phyloP scores from a whole-genome alignment of 352 stramenopile genomes.

The Peronosclerospora sorghi region DNA sequence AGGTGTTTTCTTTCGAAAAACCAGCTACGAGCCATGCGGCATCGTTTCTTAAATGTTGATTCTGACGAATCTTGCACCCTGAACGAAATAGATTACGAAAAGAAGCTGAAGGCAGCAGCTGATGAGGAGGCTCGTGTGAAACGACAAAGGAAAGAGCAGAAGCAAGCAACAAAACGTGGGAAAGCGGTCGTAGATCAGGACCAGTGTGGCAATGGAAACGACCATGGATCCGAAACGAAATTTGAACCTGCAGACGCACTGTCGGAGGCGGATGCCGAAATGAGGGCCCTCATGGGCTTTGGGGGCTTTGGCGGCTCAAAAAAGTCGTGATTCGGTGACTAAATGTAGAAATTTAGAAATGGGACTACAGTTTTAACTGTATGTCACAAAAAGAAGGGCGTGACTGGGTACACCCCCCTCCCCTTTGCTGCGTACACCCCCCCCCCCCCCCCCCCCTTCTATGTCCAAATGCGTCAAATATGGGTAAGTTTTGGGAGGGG shows the following conservation, averaged over 20 bases:
- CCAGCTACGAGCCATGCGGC: not conserved
- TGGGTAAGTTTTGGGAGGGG: too few species aligned
- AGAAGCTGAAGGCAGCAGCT: slow-evolving; percentile 63
- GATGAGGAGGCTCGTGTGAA: slow-evolving; percentile 61
- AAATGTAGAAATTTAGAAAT: not conserved
- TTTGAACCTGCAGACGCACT: slow-evolving; percentile 6
- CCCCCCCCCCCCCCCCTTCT: too few species aligned
- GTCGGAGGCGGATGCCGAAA: slow-evolving; percentile 45
- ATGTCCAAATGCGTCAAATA: too few species aligned
- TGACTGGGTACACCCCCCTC: too few species aligned
- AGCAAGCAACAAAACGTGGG: slow-evolving; percentile 51
- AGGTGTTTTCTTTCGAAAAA: not conserved
- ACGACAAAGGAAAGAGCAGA: slow-evolving; percentile 61
- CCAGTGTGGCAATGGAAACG: not conserved
- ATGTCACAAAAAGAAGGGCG: too few species aligned
- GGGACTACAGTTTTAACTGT: too few species aligned
- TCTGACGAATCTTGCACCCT: not conserved
- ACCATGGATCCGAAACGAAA: not conserved
- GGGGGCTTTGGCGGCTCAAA: slow-evolving; percentile 77
- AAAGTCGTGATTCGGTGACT: slow-evolving; percentile 18
- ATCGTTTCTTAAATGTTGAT: not conserved
- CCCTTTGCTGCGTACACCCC: too few species aligned
- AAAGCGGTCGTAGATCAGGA: slow-evolving; percentile 1
- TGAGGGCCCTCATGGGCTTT: slow-evolving; percentile 91
- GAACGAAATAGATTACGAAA: slow-evolving; percentile 59